Evolutionary conservation across 1,139 yeast genomes (phyloP), one percentile per base, ranked within the genome.

Genomic region (Spencermartinsiella ligniputridi): DNA sequence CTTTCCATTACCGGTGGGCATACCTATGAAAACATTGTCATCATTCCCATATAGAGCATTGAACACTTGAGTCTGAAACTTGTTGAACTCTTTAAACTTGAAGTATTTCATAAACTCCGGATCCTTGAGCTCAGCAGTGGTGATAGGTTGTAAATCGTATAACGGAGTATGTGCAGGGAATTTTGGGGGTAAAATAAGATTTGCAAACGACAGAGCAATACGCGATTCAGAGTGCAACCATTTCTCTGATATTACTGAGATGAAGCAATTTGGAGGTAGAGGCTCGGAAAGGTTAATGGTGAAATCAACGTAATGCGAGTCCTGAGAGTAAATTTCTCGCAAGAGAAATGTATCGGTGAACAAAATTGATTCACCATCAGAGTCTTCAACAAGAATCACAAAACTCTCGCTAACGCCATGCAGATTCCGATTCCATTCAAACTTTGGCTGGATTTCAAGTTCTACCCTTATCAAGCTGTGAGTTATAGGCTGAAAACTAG

Each of bases 181-280:
- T 52, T 78, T 79, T 56, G 79, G 79, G 8, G 97, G 97, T 3
- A 84, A 52, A 35, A 69, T 70, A 42, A 88, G 55, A 32, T 72
- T 65, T 20, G 73, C 69, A 46, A 92, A 67, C 40, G 79, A 64
- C 1, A 88, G 68, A 0, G 96, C 88, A 1, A 76, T 62, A 47
- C 76, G 76, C 53, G 76, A 71, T 43, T 79, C 87, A 46, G 89
- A 79, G 50, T 86, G 90, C 6, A 89, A 65, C 98, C 98, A 92
- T 48, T 73, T 78, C 48, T 89, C 95, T 49, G 95, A 87, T 2
- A 84, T 67, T 16, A 89, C 61, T 0, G 84, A 72, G 3, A 89
- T 74, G 62, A 84, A 86, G 53, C 83, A 81, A 54, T 81, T 81
- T 1, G 96, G 96, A 13, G 94, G 90, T 2, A 76, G 47, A 1